Evolutionary conservation across 352 stramenopile genomes (phyloP).

Genomic region (Halophytophthora polymorphica): DNA sequence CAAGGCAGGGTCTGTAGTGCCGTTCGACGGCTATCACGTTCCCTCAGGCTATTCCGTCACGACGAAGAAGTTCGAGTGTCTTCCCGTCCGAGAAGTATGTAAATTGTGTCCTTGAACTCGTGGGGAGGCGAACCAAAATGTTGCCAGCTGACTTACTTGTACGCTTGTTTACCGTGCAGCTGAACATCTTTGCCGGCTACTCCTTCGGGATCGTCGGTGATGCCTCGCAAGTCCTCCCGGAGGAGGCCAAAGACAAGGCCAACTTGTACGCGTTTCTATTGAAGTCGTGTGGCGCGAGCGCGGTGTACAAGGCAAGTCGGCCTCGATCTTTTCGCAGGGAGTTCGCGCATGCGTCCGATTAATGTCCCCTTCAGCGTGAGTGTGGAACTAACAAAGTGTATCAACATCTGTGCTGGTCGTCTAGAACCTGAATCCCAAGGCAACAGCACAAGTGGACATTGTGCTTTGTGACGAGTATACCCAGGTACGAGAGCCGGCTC

Average conservation of each 20-base stretch:
- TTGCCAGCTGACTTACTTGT: constrained; percentile 2
- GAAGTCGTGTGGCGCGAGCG: constrained; percentile 53
- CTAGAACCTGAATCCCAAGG: constrained; percentile 49
- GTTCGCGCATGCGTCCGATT: background rate
- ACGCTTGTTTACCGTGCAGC: constrained; percentile 14
- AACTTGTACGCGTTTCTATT: constrained; percentile 58
- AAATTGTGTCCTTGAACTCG: background rate
- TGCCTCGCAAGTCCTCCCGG: constrained; percentile 23
- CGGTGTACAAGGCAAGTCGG: constrained; percentile 47
- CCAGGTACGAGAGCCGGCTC: constrained; percentile 28
- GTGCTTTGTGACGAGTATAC: constrained; percentile 71
- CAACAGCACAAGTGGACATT: constrained; percentile 44
- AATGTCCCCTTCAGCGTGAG: background rate
- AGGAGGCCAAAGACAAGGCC: constrained; percentile 39
- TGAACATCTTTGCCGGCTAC: constrained; percentile 58
- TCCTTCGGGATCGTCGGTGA: constrained; percentile 67
- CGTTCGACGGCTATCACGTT: constrained; percentile 70
- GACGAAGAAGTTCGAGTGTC: constrained; percentile 66
- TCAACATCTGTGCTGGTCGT: background rate
- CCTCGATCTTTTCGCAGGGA: background rate
- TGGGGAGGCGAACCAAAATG: constrained; percentile 1
- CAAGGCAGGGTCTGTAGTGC: constrained; percentile 36
- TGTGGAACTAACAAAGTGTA: constrained; percentile 1
- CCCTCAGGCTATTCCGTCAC: constrained; percentile 63
- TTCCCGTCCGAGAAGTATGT: constrained; percentile 28